These are phyloP conservation scores for Choiromyces venosus DNA, from an alignment of 495 filamentous ascomycete genomes.

Conservation along the genomic window DNA sequence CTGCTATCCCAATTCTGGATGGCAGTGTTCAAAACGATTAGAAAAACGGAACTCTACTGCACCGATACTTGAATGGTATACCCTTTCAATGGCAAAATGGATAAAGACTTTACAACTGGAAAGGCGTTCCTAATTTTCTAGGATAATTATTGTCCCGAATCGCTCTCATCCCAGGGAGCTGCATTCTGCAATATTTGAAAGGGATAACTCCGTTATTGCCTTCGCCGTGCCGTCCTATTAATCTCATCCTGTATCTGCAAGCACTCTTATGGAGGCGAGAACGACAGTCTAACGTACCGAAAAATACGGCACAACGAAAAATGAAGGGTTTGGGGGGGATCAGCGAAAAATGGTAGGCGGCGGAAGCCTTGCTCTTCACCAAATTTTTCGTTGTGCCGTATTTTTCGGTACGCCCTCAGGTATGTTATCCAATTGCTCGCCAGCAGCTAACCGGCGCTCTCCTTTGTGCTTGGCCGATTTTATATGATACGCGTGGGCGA, in stretches of 20 bases:
- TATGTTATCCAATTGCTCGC: neutral
- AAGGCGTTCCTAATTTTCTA: neutral
- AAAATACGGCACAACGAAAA: too few relatives aligned
- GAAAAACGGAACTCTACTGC: neutral
- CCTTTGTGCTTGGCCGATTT: neutral
- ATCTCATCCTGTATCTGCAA: neutral
- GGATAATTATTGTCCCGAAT: neutral
- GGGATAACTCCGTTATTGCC: neutral
- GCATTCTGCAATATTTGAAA: neutral
- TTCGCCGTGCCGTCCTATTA: neutral
- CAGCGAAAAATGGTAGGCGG: too few relatives aligned
- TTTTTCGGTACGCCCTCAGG: too few relatives aligned
- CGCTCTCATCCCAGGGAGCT: neutral
- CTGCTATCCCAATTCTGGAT: neutral
- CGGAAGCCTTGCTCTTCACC: too few relatives aligned
- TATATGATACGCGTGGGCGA: neutral
- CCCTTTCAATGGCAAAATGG: neutral
- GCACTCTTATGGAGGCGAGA: neutral
- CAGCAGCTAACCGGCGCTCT: neutral
- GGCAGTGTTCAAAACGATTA: neutral
- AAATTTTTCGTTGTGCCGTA: too few relatives aligned
- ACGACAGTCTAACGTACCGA: neutral
- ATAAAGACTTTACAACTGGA: neutral
- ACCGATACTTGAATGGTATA: neutral
- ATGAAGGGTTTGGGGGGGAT: too few relatives aligned